Evolutionary conservation across 192 early-diverging fungal species (phyloP).

Genomic region (Phlyctochytrium planicorne): DNA sequence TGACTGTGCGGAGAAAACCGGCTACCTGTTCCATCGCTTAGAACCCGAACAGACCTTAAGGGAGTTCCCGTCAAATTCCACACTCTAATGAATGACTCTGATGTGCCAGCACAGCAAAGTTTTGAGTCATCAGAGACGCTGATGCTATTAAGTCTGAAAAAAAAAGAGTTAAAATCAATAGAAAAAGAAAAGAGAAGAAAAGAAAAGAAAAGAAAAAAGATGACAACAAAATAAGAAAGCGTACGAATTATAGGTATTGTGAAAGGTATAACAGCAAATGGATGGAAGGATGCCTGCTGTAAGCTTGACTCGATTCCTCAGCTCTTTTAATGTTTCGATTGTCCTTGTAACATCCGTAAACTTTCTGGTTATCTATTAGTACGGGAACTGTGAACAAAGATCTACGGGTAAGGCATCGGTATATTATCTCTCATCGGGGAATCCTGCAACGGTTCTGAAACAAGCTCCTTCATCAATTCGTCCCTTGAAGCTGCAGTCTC

Average conservation of each 20-base stretch:
- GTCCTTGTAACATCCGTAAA: constrained; percentile 78
- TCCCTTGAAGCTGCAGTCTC: constrained; percentile 11
- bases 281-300: constrained; percentile 72
- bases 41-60: neutral
- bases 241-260: constrained; percentile 78
- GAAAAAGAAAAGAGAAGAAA: constrained; percentile 9
- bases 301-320: constrained; percentile 71
- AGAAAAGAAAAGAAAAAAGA: too few relatives aligned
- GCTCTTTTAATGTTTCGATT: constrained; percentile 74
- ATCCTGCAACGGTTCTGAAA: constrained; percentile 13
- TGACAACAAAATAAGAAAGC: neutral
- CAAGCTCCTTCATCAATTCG: constrained; percentile 26
- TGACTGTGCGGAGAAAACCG: neutral
- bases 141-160: constrained; percentile 76
- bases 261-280: constrained; percentile 93
- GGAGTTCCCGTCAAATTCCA: constrained; percentile 77
- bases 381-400: constrained; percentile 12
- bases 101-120: constrained; percentile 85
- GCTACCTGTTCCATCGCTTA: neutral
- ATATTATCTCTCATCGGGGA: constrained; percentile 62
- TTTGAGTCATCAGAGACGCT: constrained; percentile 76
- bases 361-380: constrained; percentile 52
- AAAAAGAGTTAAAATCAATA: too few relatives aligned
- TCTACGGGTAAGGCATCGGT: constrained; percentile 71
- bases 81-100: constrained; percentile 89